These are phyloP conservation scores for Thermoascus crustaceus DNA, from an alignment of 2,329 filamentous ascomycete species.

Conservation along the genomic window DNA sequence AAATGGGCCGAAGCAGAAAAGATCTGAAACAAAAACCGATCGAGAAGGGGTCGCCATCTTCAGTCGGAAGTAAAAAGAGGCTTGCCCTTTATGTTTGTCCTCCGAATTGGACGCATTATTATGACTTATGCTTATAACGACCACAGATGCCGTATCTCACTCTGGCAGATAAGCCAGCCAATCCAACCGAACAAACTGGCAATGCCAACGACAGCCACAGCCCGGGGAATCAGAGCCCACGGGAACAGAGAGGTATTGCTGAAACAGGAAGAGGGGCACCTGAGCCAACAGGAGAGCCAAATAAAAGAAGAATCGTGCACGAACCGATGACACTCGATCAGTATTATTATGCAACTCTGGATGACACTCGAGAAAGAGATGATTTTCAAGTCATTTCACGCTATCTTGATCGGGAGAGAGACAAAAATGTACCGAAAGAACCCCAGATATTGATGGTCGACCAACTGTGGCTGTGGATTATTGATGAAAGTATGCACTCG, in stretches of 20 bases:
- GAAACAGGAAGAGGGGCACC: too few species aligned
- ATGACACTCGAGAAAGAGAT: conserved; percentile 7
- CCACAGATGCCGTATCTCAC: conserved; percentile 8
- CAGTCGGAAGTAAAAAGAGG: too few species aligned
- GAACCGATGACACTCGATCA: conserved; percentile 10
- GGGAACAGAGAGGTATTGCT: too few species aligned
- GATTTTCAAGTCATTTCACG: conserved; percentile 8
- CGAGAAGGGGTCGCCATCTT: too few species aligned
- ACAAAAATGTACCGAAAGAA: conserved; percentile 3
- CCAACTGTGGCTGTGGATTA: conserved; percentile 16
- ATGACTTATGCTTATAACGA: conserved; percentile 1
- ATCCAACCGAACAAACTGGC: too few species aligned
- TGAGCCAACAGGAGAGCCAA: too few species aligned
- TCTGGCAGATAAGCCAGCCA: conserved; percentile 1
- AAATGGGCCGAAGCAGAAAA: too few species aligned
- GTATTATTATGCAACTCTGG: conserved; percentile 9
- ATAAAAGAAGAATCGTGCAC: not conserved
- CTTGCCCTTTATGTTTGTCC: too few species aligned
- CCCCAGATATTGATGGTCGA: conserved; percentile 13
- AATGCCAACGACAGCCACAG: too few species aligned
- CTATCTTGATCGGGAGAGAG: conserved; percentile 4
- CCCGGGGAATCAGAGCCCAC: too few species aligned
- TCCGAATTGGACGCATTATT: too few species aligned
- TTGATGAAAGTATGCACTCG: conserved; percentile 13
- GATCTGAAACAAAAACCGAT: too few species aligned